Percentiles rank a stretch among this genome's conserved stretches.
phyloP scores from a whole-genome alignment of 768 basidiomycete genomes.

The Boletus vermiculosoides region DNA sequence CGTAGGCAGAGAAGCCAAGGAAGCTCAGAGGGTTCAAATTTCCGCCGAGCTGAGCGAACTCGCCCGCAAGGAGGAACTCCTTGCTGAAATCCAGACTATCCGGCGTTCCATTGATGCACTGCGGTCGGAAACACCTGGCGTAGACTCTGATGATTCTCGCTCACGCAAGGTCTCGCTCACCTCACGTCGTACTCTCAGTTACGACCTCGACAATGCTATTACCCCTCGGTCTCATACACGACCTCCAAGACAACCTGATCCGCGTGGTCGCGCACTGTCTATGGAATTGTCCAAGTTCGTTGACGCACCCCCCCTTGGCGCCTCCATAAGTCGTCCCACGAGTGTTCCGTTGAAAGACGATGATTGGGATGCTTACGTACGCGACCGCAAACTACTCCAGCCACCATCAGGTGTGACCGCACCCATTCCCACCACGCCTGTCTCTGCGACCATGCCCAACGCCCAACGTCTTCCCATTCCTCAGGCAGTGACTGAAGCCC shows the following conservation, averaged over 20 bases:
- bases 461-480: conserved; percentile 55
- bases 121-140: conserved; percentile 62
- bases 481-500: conserved; percentile 71
- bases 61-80: conserved; percentile 66
- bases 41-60: conserved; percentile 50
- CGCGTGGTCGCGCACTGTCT: conserved; percentile 67
- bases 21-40: conserved; percentile 36
- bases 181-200: conserved; percentile 67
- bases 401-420: conserved; percentile 78
- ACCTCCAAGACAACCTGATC: conserved; percentile 66
- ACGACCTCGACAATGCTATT: conserved; percentile 58
- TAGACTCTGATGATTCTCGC: conserved; percentile 49
- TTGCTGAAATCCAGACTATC: conserved; percentile 77
- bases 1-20: conserved; percentile 29
- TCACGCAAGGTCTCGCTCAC: conserved; percentile 64
- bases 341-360: conserved; percentile 69
- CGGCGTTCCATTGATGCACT: conserved; percentile 75
- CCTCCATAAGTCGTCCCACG: conserved; percentile 64
- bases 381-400: conserved; percentile 80
- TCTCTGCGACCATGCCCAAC: conserved; percentile 33
- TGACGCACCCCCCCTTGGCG: conserved; percentile 43
- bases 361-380: conserved; percentile 88
- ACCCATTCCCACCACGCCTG: conserved; percentile 68
- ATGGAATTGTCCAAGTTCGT: conserved; percentile 61
- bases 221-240: conserved; percentile 58